Evolutionary conservation across 306 rosid species (phyloP).

Genomic region (Prosopis cineraria): DNA sequence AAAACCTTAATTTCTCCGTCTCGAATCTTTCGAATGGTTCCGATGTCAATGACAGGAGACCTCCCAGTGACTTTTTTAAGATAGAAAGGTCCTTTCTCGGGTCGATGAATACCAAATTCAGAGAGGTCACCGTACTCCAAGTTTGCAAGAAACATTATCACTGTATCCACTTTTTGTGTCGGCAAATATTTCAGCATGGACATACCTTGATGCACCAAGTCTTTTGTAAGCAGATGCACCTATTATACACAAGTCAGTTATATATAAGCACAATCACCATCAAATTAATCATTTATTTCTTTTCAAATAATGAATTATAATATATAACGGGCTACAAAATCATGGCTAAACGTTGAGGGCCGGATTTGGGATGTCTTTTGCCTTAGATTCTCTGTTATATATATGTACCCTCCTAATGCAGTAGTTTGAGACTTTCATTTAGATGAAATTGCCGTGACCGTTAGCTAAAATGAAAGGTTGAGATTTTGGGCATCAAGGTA

Average conservation of each 20-base stretch:
- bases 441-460: no score
- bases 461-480: no score
- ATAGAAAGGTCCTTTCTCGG: conserved; percentile 50
- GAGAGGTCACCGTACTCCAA: conserved; percentile 46
- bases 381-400: no score
- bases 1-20: conserved; percentile 46
- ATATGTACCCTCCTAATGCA: no score
- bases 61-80: conserved; percentile 41
- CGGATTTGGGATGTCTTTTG: no score
- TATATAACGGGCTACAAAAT: no score
- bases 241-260: neutral
- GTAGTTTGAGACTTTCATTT: no score
- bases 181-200: conserved; percentile 34
- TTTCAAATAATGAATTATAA: no score
- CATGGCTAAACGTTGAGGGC: no score
- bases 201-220: conserved; percentile 46
- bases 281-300: no score
- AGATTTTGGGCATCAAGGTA: no score
- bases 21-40: conserved; percentile 46
- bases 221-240: conserved; percentile 54
- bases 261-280: no score
- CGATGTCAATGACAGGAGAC: conserved; percentile 55
- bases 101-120: conserved; percentile 37
- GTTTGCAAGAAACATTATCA: neutral
- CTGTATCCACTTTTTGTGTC: conserved; percentile 26